Evolutionary conservation across 306 rosid species (phyloP).

Genomic region (Dalbergia oliveri): DNA sequence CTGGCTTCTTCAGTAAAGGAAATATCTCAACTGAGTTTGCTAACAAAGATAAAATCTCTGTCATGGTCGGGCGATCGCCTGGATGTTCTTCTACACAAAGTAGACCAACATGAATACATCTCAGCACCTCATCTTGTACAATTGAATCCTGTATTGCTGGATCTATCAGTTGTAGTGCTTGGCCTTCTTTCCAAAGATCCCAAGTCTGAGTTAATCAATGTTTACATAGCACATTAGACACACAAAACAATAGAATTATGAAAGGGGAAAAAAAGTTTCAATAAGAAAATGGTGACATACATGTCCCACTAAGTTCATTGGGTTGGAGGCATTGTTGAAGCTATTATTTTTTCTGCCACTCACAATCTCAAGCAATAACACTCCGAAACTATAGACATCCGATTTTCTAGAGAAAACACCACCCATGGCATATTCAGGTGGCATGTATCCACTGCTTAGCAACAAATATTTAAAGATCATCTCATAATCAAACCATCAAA

Average conservation of each 20-base stretch:
- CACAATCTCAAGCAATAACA: constrained; percentile 47
- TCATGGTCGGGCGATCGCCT: constrained; percentile 42
- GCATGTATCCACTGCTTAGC: constrained; percentile 10
- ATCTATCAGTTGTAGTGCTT: constrained; percentile 30
- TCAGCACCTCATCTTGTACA: constrained; percentile 19
- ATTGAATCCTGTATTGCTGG: constrained; percentile 7
- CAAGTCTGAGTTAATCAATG: constrained; percentile 17
- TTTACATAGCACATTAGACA: neutral
- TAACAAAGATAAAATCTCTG: constrained; percentile 29
- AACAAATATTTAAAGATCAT: no score
- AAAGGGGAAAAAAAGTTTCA: neutral
- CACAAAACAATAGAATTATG: neutral
- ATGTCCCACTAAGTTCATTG: constrained; percentile 47
- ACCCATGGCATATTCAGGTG: constrained; percentile 44
- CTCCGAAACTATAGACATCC: constrained; percentile 46
- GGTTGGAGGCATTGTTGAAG: neutral
- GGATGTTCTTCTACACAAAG: constrained; percentile 45
- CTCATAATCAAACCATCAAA: no score
- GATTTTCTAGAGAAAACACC: constrained; percentile 47
- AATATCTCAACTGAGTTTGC: constrained; percentile 25
- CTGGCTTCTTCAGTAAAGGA: constrained; percentile 38
- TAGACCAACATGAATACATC: constrained; percentile 45
- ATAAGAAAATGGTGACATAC: neutral
- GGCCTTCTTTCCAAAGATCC: constrained; percentile 40
- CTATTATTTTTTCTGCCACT: constrained; percentile 44